Conservation (phyloP, 108 stramenopile species). For the Skeletonema menzelii region DNA sequence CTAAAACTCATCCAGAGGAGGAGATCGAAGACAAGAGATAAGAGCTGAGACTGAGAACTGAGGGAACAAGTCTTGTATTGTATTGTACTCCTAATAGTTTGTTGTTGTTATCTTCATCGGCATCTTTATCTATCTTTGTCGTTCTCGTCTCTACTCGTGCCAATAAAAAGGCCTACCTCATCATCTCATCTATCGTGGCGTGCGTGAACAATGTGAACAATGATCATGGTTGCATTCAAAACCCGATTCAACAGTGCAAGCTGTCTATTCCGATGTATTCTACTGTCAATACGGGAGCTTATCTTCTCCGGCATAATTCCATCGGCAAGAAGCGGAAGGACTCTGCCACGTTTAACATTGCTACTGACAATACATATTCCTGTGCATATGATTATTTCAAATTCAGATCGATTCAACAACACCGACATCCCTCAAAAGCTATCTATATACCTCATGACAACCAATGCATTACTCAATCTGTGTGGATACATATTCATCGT, state of each 20-base stretch:
- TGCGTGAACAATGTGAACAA: not conserved
- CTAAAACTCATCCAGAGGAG: no score
- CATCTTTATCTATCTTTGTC: no score
- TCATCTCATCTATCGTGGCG: no score
- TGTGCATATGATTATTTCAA: constrained; percentile 8
- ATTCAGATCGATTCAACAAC: not conserved
- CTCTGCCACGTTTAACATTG: constrained; percentile 34
- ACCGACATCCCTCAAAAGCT: not conserved
- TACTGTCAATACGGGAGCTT: not conserved
- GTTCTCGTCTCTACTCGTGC: no score
- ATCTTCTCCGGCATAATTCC: constrained; percentile 13
- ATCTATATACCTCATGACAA: constrained; percentile 12
- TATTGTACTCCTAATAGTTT: no score
- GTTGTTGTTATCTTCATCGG: no score
- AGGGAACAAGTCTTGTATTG: no score
- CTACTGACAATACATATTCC: constrained; percentile 17
- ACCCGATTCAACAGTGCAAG: not conserved
- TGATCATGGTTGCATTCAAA: not conserved
- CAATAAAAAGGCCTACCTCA: no score
- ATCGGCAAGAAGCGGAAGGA: constrained; percentile 35
- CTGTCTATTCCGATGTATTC: not conserved
- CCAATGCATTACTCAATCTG: constrained; percentile 13
- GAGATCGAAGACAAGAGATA: no score
- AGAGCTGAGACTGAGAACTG: no score
- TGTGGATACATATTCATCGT: constrained; percentile 45